Base-by-base conservation (phyloP, 2,329 filamentous ascomycete species). In the Microascus cirrosus region DNA sequence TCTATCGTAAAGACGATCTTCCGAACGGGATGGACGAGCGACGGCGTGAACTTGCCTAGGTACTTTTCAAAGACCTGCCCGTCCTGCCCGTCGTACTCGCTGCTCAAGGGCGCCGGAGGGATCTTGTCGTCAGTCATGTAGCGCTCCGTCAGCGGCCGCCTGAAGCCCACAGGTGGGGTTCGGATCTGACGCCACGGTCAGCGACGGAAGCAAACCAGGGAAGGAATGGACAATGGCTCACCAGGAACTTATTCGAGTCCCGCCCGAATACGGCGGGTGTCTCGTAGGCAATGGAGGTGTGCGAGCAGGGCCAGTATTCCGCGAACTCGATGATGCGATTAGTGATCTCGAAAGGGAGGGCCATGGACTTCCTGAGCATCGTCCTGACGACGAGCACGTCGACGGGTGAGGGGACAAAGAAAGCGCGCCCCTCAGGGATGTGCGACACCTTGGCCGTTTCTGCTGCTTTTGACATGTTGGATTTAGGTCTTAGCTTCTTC, bases 271-370 rank as follows among this genome's bases (percentile, higher is more conserved):
- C 45, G 18, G 20, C 18, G 25, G 54, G 51, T 25, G 61, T 56
- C 6, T 61, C 59, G 59, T 64, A 70, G 54, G 69, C 65, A 52
- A 70, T 60, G 13, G 67, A 67, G 11, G 69, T 64, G 1, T 63
- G 67, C 1, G 77, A 75, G 62, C 78, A 77, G 15, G 77, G 77
- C 83, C 83, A 86, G 67, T 85, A 86, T 67, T 85, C 82, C 58
- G 82, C 83, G 32, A 72, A 66, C 63, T 86, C 82, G 57, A 85
- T 67, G 53, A 86, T 75, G 53, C 68, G 65, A 63, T 85, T 77
- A 42, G 83, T 70, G 0, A 86, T 60, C 60, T 85, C 83, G 1
- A 72, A 66, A 0, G 83, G 83, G 1, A 86, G 68, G 2, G 65
- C 66, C 7, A 69, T 67, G 12, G 67, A 70, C 56, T 72, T 71